These are phyloP conservation scores for Cladophialophora exuberans DNA, from an alignment of 2,329 filamentous ascomycete genomes.

Conservation along the genomic window DNA sequence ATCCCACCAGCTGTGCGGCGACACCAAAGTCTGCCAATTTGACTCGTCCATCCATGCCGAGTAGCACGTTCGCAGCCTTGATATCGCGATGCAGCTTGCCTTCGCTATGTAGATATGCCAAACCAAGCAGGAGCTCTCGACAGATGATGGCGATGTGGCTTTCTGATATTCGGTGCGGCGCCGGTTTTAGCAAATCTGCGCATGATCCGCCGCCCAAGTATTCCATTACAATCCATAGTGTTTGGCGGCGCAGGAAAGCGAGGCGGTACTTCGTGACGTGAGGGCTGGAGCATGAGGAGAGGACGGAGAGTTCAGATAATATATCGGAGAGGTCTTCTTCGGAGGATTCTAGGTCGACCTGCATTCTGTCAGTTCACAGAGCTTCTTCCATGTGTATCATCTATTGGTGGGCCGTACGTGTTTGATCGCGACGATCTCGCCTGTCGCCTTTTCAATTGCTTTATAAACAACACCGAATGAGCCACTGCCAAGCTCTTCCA, in stretches of 20 bases:
- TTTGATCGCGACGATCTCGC: constrained; percentile 94
- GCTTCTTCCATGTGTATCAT: too few species aligned
- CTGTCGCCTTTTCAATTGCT: constrained; percentile 86
- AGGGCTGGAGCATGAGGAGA: constrained; percentile 88
- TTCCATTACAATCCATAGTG: constrained; percentile 99
- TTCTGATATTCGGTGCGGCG: constrained; percentile 65
- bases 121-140: constrained; percentile 82
- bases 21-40: constrained; percentile 98
- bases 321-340: constrained; percentile 99
- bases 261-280: constrained; percentile 96
- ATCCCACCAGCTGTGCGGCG: constrained; percentile 92
- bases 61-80: constrained; percentile 93
- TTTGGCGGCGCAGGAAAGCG: constrained; percentile 93
- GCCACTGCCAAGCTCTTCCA: constrained; percentile 94
- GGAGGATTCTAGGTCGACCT: constrained; percentile 99
- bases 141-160: constrained; percentile 92
- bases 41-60: constrained; percentile 87
- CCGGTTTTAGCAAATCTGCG: constrained; percentile 72
- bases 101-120: constrained; percentile 91
- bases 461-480: constrained; percentile 98
- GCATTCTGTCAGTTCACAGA: too few species aligned
- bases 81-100: constrained; percentile 97
- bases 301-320: constrained; percentile 91
- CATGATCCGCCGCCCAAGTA: constrained; percentile 94
- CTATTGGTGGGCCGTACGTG: too few species aligned